These are phyloP conservation scores for Astrothelium subdiscretum DNA, from an alignment of 495 filamentous ascomycete genomes.

Conservation along the genomic window DNA sequence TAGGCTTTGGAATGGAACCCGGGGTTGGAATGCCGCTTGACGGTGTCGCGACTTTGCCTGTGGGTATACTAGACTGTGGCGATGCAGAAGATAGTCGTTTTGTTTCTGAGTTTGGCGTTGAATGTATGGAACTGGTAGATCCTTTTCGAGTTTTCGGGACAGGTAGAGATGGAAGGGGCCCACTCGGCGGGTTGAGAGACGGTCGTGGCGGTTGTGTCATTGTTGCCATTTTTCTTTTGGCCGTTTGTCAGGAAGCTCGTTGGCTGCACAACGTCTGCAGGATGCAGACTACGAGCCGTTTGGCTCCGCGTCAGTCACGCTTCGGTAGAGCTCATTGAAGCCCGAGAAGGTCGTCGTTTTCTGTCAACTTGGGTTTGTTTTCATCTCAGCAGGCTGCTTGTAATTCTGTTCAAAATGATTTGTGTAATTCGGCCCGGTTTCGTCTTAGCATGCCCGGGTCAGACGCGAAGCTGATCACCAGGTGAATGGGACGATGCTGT, in stretches of 20 bases:
- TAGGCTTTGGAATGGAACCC: constrained; percentile 8
- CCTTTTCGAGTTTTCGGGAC: constrained; percentile 55
- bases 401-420: not conserved
- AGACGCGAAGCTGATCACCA: not conserved
- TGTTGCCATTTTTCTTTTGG: constrained; percentile 39
- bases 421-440: not conserved
- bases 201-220: constrained; percentile 52
- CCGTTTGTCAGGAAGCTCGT: not conserved
- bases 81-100: constrained; percentile 21
- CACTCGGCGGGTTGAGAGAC: constrained; percentile 50
- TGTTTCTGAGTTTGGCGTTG: constrained; percentile 23
- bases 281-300: not conserved
- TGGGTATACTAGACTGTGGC: constrained; percentile 10
- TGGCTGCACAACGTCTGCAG: not conserved
- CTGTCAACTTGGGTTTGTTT: not conserved
- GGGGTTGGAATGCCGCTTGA: constrained; percentile 10
- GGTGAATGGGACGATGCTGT: not conserved
- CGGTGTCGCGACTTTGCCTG: constrained; percentile 15
- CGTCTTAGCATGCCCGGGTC: not conserved
- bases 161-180: constrained; percentile 58
- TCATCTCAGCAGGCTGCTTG: not conserved
- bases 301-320: not conserved
- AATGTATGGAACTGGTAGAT: constrained; percentile 29
- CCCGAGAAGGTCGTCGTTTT: not conserved
- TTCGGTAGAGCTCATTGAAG: not conserved